Base-by-base conservation (phyloP, 140 eudicot genomes). In the Senecio squalidus region DNA sequence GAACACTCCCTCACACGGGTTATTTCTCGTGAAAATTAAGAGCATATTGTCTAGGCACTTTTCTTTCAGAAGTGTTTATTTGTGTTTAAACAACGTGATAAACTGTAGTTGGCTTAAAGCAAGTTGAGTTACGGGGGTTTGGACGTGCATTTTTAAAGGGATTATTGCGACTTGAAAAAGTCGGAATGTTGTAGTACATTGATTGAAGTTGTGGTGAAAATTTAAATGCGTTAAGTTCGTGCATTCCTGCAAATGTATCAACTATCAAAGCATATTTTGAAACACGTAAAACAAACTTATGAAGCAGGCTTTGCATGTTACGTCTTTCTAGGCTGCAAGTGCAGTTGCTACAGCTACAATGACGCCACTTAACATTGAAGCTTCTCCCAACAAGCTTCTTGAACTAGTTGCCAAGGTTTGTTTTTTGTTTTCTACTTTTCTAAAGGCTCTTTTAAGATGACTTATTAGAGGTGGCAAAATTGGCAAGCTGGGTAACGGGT, bases 291-390 rank as follows among this genome's bases (percentile, higher is more conserved):
- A n/a, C n/a, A n/a, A n/a, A 13, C 1, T 33, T 36, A 36, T 10
- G 3, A 4, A 13, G 11, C 3, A 4, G 13, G 13, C 15, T 2
- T 10, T n/a, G 9, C 48, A 51, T 43, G 30, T 20, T 55, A 4
- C 7, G 11, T 16, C 30, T 49, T 58, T 50, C 16, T 69, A 88
- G 96, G 95, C 96, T 48, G 95, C 97, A 21, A 89, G 77, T 78
- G 97, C 89, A 41, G 97, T 89, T 72, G 97, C 97, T 60, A 82
- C 89, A 0, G 93, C 97, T 76, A 89, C 97, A 21, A 85, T 89
- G 95, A 89, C 93, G 9, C 95, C 97, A 31, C 68, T 82, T 47
- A 68, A 76, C 75, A 62, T 81, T 61, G 95, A 89, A 80, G 82
- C 77, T 60, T 84, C 93, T 57, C 84, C 89, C 2, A 89, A 85